These are phyloP conservation scores for Helianthus tuberosus DNA, from an alignment of 129 eudicot genomes.

Conservation along the genomic window DNA sequence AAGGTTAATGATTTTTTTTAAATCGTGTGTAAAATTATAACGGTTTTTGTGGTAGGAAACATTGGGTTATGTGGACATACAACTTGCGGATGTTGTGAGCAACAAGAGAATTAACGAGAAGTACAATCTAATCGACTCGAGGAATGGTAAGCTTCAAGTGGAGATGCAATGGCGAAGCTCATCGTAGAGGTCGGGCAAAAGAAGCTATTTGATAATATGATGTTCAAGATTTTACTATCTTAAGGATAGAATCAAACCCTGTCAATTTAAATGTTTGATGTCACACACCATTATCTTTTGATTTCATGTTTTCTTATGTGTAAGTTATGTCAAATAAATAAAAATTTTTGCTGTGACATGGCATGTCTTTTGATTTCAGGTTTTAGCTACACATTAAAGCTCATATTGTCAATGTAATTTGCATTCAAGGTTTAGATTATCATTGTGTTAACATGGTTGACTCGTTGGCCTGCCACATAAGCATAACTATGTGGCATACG, in stretches of 20 bases:
- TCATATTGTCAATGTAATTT: not conserved
- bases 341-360: not conserved
- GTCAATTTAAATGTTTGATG: conserved; percentile 21
- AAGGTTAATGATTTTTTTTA: too few relatives aligned
- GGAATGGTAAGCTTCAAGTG: conserved; percentile 86
- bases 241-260: not conserved
- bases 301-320: conserved; percentile 13
- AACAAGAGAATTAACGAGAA: conserved; percentile 89
- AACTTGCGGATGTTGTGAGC: conserved; percentile 67
- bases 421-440: not conserved
- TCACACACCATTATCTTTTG: not conserved
- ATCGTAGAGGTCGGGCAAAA: conserved; percentile 4
- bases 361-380: not conserved
- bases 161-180: conserved; percentile 90
- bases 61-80: conserved; percentile 78
- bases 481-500: too few relatives aligned
- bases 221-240: conserved; percentile 7
- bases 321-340: conserved; percentile 24
- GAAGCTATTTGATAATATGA: conserved; percentile 8
- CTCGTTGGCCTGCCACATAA: too few relatives aligned
- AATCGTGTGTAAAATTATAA: not conserved
- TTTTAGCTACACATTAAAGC: not conserved
- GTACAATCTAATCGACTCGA: conserved; percentile 85
- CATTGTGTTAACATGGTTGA: too few relatives aligned
- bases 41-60: conserved; percentile 57